These are phyloP conservation scores for Tubosaeta sp. DNA, from an alignment of 768 basidiomycete genomes.

Conservation along the genomic window DNA sequence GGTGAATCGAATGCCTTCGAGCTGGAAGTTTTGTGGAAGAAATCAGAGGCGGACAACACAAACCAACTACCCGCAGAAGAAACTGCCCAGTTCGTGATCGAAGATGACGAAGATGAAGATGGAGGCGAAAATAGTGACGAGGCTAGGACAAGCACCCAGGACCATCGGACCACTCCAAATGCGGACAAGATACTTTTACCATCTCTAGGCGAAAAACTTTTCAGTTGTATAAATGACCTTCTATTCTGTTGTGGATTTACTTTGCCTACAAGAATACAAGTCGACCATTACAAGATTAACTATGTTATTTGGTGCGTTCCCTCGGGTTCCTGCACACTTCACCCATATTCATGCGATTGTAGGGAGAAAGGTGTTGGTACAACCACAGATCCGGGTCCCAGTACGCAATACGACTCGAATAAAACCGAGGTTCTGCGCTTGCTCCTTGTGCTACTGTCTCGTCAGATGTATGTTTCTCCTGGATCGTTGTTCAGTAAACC, in stretches of 20 bases:
- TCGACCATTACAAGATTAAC: slow-evolving; percentile 78
- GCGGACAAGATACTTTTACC: slow-evolving; percentile 52
- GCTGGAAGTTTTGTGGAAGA: slow-evolving; percentile 79
- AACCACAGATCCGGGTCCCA: slow-evolving; percentile 65
- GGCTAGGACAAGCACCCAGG: slow-evolving; percentile 13
- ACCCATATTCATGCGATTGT: slow-evolving; percentile 5
- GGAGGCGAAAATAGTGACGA: slow-evolving; percentile 38
- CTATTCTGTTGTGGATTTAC: slow-evolving; percentile 95
- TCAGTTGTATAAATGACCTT: slow-evolving; percentile 77
- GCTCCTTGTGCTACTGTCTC: slow-evolving; percentile 81
- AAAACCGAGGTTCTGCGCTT: slow-evolving; percentile 88
- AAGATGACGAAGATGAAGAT: slow-evolving; percentile 65
- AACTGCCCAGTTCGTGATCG: slow-evolving; percentile 79
- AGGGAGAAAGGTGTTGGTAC: slow-evolving; percentile 98
- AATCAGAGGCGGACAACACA: slow-evolving; percentile 44
- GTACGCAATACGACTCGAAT: slow-evolving; percentile 65
- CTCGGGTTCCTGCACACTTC: neutral
- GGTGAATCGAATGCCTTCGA: slow-evolving; percentile 73
- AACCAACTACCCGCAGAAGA: slow-evolving; percentile 23
- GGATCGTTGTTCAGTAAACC: slow-evolving; percentile 65
- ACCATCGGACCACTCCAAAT: slow-evolving; percentile 24
- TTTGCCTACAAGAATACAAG: slow-evolving; percentile 69
- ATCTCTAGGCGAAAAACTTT: slow-evolving; percentile 77
- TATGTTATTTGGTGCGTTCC: slow-evolving; percentile 79
- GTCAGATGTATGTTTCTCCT: slow-evolving; percentile 82